Evolutionary conservation across 805 yeast species (phyloP), one percentile per base, ranked within the genome.

Genomic region (Starmerella sp.): DNA sequence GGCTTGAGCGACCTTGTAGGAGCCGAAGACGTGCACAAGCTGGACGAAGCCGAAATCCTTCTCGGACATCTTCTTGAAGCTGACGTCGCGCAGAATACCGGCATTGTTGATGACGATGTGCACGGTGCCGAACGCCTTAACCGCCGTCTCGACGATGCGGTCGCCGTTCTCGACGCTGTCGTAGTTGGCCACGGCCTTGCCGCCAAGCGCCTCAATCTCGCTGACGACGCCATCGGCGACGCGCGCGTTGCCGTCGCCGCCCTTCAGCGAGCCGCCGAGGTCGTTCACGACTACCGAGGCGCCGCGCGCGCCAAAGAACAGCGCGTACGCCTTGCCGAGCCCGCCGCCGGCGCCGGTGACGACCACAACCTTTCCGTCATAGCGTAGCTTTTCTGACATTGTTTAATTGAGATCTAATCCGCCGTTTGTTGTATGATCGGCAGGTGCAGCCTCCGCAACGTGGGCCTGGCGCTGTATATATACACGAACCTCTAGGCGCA

Each of bases 321-420:
- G 72, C 5, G 96, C 95, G 70, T 91, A 91, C 49, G 81, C 81
- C 64, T 78, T 85, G 29, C 98, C 98, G 46, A 91, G 77, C 17
- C 97, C 98, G 62, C 97, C 97, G 60, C 98, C 98, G 48, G 97
- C 93, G 36, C 98, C 98, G 50, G 97, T 91, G 67, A 91, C 82
- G 55, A 91, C 81, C 36, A 91, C 97, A 45, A 91, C 97, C 69
- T 85, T 83, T 63, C 82, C 88, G 65, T 86, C 84, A 66, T 83
- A 87, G 38, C 75, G 66, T 30, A 83, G 67, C 13, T 58, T 28
- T 11, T 60, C 58, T 22, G 56, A 45, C 62, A 60, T 61, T 28
- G 44, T 37, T 30, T 15, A 22, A 36, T 36, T 31, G 30, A 15
- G 29, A 31, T 15, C 37, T 15, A 9, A 37, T 9, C 34, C 8